Evolutionary conservation across 2,329 filamentous ascomycete genomes (phyloP).

Genomic region (Westerdykella ornata): DNA sequence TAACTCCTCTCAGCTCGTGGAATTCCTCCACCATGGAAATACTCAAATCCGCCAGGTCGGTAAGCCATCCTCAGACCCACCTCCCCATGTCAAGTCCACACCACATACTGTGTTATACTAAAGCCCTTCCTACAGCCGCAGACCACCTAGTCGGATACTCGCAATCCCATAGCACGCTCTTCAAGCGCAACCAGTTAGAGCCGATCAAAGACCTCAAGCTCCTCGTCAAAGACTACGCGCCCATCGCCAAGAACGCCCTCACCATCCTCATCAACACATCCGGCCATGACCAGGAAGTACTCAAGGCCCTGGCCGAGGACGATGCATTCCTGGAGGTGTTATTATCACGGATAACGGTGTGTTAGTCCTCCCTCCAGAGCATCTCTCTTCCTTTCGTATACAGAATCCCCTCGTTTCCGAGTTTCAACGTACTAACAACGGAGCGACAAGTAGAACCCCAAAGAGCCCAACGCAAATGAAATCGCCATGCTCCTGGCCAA

Average conservation of each 20-base stretch:
- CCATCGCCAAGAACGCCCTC: conserved; percentile 87
- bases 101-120: conserved; percentile 10
- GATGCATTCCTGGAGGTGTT: conserved; percentile 72
- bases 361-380: conserved; percentile 44
- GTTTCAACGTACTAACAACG: not conserved
- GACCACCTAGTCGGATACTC: conserved; percentile 83
- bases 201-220: conserved; percentile 85
- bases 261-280: conserved; percentile 85
- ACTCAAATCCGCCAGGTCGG: conserved; percentile 80
- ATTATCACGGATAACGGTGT: conserved; percentile 65
- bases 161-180: conserved; percentile 68
- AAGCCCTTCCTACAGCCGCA: conserved; percentile 51
- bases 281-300: conserved; percentile 61
- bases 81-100: not conserved
- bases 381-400: not conserved
- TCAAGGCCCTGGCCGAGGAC: conserved; percentile 67
- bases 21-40: conserved; percentile 88
- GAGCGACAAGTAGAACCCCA: conserved; percentile 53
- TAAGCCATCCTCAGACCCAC: conserved; percentile 35
- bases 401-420: conserved; percentile 4
- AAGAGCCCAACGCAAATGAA: conserved; percentile 76
- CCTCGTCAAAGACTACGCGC: conserved; percentile 74
- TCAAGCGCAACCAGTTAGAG: conserved; percentile 71
- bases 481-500: conserved; percentile 92
- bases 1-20: conserved; percentile 61